Evolutionary conservation across 2,329 filamentous ascomycete species (phyloP).

Genomic region (Sclerotinia trifoliorum): DNA sequence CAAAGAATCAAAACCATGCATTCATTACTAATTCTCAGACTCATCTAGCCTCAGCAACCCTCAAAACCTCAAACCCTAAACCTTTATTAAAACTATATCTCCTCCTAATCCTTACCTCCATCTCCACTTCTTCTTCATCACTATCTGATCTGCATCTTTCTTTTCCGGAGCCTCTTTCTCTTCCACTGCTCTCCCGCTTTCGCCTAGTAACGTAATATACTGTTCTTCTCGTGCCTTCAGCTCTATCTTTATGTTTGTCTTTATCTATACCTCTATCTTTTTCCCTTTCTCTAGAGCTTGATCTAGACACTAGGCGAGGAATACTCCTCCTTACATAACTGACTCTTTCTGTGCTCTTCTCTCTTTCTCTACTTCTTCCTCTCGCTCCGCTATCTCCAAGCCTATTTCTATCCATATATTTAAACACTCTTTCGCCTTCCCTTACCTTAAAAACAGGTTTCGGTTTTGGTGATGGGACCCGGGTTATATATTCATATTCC

Average conservation of each 20-base stretch:
- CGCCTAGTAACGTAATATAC: neutral
- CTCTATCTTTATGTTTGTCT: neutral
- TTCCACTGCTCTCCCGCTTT: neutral
- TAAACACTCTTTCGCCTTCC: neutral
- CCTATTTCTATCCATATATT: neutral
- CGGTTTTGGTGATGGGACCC: neutral
- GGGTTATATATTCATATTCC: neutral
- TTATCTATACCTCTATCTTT: neutral
- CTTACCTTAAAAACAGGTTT: neutral
- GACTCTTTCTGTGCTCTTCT: neutral
- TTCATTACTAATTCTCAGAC: neutral
- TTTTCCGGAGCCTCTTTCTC: no score
- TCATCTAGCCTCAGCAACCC: neutral
- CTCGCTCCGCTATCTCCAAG: no score
- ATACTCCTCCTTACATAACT: neutral
- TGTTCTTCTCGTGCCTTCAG: neutral
- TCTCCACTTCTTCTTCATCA: neutral
- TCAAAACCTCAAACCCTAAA: neutral
- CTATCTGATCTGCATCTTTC: neutral
- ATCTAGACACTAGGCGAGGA: neutral
- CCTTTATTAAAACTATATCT: neutral
- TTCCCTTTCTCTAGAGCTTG: neutral
- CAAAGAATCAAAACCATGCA: neutral
- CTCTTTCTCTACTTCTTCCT: neutral
- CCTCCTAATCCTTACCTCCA: neutral